Conservation (phyloP, 805 yeast species). For the Candida wancherniae region DNA sequence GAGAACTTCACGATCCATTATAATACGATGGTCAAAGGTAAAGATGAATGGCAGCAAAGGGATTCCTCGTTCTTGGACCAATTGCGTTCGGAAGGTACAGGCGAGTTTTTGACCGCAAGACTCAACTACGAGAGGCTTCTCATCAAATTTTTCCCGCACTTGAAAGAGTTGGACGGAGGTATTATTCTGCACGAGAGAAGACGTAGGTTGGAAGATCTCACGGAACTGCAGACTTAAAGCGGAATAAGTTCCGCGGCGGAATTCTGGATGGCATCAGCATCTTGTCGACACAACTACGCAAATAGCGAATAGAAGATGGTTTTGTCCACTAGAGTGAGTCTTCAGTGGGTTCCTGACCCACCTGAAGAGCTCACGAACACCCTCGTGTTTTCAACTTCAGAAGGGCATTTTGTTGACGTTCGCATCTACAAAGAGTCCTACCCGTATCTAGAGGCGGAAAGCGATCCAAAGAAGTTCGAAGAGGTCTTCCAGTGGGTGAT, state of each 20-base stretch:
- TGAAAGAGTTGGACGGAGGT: conserved; percentile 37
- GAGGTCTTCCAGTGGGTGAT: conserved; percentile 53
- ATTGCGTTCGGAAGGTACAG: conserved; percentile 18
- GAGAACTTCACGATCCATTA: conserved; percentile 48
- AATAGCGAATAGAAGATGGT: conserved; percentile 14
- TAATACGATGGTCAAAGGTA: conserved; percentile 31
- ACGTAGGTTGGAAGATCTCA: conserved; percentile 1
- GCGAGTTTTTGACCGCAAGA: conserved; percentile 20
- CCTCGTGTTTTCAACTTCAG: conserved; percentile 43
- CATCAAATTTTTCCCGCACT: conserved; percentile 28
- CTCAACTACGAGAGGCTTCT: conserved; percentile 32
- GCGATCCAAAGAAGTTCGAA: conserved; percentile 14
- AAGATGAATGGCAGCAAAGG: conserved; percentile 38
- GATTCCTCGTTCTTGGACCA: conserved; percentile 27
- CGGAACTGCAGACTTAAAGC: conserved; percentile 2
- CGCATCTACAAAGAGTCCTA: conserved; percentile 22
- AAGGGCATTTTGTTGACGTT: conserved; percentile 45
- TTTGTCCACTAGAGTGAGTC: conserved; percentile 44
- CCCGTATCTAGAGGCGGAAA: conserved; percentile 9
- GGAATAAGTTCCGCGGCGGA: conserved; percentile 6
- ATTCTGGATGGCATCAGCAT: conserved; percentile 2
- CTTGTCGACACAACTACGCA: neutral
- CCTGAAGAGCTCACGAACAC: conserved; percentile 45
- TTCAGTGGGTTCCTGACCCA: conserved; percentile 47
- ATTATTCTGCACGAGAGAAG: conserved; percentile 12